phyloP scores from a whole-genome alignment of 768 basidiomycete species.

The Kwoniella sp. region DNA sequence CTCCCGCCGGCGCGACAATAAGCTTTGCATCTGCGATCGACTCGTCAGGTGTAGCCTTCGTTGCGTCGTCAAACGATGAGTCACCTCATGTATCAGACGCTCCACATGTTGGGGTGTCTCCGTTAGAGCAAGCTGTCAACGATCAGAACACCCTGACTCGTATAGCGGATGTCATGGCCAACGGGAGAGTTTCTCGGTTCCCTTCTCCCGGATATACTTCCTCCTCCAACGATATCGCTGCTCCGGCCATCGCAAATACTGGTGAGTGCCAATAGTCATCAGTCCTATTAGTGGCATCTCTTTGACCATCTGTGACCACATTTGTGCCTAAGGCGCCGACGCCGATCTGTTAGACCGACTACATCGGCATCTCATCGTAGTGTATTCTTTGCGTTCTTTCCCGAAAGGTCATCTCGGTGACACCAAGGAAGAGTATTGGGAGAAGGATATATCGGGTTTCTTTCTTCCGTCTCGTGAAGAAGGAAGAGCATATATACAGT shows the following conservation, averaged over 20 bases:
- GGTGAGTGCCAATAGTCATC: not conserved
- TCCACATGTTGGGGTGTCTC: not conserved
- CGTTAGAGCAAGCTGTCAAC: not conserved
- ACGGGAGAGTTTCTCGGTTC: not conserved
- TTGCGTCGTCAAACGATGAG: too few relatives aligned
- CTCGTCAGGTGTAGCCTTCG: not conserved
- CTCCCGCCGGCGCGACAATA: not conserved
- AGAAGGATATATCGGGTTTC: not conserved
- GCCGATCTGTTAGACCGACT: not conserved
- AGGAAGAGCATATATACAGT: not conserved
- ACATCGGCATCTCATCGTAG: not conserved
- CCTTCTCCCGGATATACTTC: not conserved
- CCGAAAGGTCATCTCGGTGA: not conserved
- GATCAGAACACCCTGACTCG: not conserved
- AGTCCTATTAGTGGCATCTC: too few relatives aligned
- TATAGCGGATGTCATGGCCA: constrained; percentile 1
- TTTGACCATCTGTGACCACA: not conserved
- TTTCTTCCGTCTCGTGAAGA: not conserved
- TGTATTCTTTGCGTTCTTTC: not conserved
- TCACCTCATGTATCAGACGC: not conserved
- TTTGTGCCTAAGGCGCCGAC: not conserved
- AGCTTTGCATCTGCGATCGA: not conserved
- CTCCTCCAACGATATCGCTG: not conserved
- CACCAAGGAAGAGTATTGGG: not conserved
- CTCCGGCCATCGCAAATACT: not conserved